Conservation (phyloP, 208 protist species). For the Phytomonas francai region DNA sequence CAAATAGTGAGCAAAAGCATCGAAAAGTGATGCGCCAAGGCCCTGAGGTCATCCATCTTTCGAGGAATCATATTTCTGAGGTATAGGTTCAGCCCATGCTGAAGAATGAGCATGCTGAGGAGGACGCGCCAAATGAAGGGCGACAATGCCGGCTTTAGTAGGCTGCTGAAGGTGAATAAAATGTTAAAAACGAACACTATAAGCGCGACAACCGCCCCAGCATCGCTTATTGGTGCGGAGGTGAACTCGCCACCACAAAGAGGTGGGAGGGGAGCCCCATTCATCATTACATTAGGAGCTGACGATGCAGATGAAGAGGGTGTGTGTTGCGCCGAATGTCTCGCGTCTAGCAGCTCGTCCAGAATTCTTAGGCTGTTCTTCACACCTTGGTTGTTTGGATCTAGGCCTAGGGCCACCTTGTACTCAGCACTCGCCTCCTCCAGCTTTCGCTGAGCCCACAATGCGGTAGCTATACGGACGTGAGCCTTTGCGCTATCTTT, state of each 20-base stretch:
- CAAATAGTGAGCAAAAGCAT: constrained; percentile 45
- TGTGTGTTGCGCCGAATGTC: background rate
- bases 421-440: constrained; percentile 43
- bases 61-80: constrained; percentile 26
- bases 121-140: constrained; percentile 26
- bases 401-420: constrained; percentile 34
- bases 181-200: constrained; percentile 13
- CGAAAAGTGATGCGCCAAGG: constrained; percentile 45
- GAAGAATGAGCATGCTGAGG: constrained; percentile 29
- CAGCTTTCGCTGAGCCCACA: constrained; percentile 48
- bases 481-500: constrained; percentile 64
- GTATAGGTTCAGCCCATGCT: constrained; percentile 40
- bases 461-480: constrained; percentile 39
- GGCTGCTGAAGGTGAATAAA: constrained; percentile 13
- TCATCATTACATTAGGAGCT: background rate
- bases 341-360: constrained; percentile 24
- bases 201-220: constrained; percentile 22
- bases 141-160: constrained; percentile 20
- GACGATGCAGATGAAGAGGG: background rate
- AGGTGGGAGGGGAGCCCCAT: constrained; percentile 4
- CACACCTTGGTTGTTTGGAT: constrained; percentile 28
- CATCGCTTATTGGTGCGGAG: constrained; percentile 17
- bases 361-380: constrained; percentile 31
- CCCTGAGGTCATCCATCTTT: constrained; percentile 27
- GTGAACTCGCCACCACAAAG: constrained; percentile 31